Evolutionary conservation across 2,329 filamentous ascomycete genomes (phyloP), one percentile per base, ranked within the genome.

Genomic region (Diaporthe vaccinii): DNA sequence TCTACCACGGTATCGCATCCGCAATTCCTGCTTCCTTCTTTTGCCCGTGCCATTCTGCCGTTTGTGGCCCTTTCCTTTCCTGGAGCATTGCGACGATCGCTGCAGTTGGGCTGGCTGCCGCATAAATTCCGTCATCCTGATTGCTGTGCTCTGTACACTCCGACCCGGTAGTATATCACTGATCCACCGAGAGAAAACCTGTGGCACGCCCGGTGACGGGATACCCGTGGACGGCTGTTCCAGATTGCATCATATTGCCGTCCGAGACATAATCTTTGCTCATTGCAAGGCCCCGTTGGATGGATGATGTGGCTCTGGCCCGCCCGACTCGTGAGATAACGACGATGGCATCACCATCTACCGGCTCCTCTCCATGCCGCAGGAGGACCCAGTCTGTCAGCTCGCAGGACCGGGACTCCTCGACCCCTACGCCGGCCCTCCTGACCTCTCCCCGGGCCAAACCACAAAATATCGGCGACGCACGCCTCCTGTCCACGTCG

Each of bases 281-380:
- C 46, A 75, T 69, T 46, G 46, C 36, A 31, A 28, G 28, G 39
- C 53, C 53, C 72, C 25, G 55, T 72, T 25, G 46, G 28, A 67
- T 68, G 61, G 58, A 61, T 68, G 41, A 61, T 72, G 72, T 31
- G 72, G 44, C 46, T 28, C 49, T 69, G 65, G 65, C 31, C 65
- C 34, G 46, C 65, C 49, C 65, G 65, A 31, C 65, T 55, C 65
- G 65, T 72, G 31, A 62, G 34, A 71, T 72, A 74, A 67, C 67
- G 53, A 59, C 79, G 78, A 89, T 89, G 88, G 87, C 88, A 67
- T 86, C 84, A 76, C 84, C 87, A 5, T 81, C 83, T 68, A 83
- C 86, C 74, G 84, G 84, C 78, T 89, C 89, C 81, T 84, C 86
- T 49, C 83, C 87, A 14, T 89, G 88, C 87, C 83, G 86, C 79